phyloP scores from a whole-genome alignment of 192 early-diverging fungal genomes.

The Backusella mclennaniae region DNA sequence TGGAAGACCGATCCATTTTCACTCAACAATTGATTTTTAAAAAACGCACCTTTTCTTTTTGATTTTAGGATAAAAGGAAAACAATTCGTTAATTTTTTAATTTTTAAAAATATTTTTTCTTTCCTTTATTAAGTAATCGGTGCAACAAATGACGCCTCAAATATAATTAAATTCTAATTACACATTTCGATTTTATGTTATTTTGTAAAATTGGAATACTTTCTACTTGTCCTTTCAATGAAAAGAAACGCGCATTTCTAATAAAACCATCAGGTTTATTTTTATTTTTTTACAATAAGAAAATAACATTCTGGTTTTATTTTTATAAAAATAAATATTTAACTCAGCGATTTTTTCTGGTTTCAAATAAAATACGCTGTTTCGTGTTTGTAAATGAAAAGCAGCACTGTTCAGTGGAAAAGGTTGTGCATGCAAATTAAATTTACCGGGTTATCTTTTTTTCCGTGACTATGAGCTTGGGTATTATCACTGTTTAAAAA shows the following conservation, averaged over 20 bases:
- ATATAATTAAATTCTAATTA: background rate
- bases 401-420: too few species aligned
- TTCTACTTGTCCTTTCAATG: background rate
- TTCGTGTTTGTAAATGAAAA: too few species aligned
- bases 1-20: background rate
- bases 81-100: background rate
- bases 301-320: background rate
- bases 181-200: background rate
- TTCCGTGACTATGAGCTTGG: background rate
- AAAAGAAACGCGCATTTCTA: background rate
- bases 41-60: background rate
- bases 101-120: background rate
- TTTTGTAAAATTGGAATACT: background rate
- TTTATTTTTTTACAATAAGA: background rate
- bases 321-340: background rate
- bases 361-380: background rate
- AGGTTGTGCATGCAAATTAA: background rate
- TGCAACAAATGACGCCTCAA: background rate
- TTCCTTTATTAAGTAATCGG: background rate
- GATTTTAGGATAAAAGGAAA: slow-evolving; percentile 4
- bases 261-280: background rate
- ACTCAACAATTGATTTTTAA: background rate
- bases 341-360: background rate
- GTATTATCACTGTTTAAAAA: background rate
- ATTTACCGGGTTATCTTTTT: background rate